Evolutionary conservation across 2,329 filamentous ascomycete species (phyloP), one percentile per base, ranked within the genome.

Genomic region (Penicillium occitanis): DNA sequence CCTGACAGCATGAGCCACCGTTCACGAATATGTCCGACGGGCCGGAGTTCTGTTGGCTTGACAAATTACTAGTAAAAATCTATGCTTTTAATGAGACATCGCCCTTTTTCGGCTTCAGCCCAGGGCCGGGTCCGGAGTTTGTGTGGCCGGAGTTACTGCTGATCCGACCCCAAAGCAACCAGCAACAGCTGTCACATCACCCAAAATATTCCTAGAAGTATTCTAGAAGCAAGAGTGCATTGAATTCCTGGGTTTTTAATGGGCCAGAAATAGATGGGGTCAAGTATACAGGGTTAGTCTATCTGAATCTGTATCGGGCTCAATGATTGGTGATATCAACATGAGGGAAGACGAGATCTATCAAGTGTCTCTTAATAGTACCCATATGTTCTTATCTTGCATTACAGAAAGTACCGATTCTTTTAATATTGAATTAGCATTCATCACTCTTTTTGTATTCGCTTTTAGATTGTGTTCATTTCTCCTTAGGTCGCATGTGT

Each of bases 11-110:
- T 44, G 14, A 17, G 22, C 57, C 19, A 44, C 37, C 30, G 25
- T 17, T 44, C 37, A 44, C 25, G 19, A 59, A 59, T 59, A 59
- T 59, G 35, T 59, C 57, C 57, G 57, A 59, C 57, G 57, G 57
- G 33, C 37, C 57, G 57, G 57, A 59, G 57, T 59, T 30, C 57
- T n/a, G n/a, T 44, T 2, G 11, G n/a, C 7, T 2, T 17, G 5
- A 30, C 28, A 2, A 30, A 19, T 4, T n/a, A n/a, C 25, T 4
- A 1, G 25, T n/a, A n/a, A n/a, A 30, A 2, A n/a, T 51, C 13
- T 30, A 33, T n/a, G 6, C 25, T 30, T 30, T 11, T n/a, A 33
- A 10, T 8, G 25, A 30, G 25, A 25, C 13, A 53, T n/a, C 5
- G 2, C 48, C 48, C 25, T 25, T 44, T 0, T 17, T 19, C 40